Evolutionary conservation across 2,329 filamentous ascomycete species (phyloP).

Genomic region (Gaeumannomyces sp.): DNA sequence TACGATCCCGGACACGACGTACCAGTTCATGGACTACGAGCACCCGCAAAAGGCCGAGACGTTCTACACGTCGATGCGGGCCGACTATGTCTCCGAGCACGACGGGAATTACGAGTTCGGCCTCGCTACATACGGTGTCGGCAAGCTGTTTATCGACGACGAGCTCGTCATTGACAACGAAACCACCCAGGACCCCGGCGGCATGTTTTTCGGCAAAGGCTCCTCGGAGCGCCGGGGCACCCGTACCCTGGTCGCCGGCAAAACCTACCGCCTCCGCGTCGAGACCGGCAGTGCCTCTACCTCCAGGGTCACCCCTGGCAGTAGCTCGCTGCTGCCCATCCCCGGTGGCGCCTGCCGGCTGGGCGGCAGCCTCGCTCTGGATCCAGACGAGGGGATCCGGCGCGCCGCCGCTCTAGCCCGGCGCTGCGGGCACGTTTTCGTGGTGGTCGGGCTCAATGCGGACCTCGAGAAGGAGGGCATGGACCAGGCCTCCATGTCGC

Average conservation of each 20-base stretch:
- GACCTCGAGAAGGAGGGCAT: conserved; percentile 20
- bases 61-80: conserved; percentile 34
- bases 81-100: conserved; percentile 22
- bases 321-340: conserved; percentile 39
- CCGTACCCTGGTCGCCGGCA: conserved; percentile 21
- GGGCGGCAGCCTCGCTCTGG: conserved; percentile 12
- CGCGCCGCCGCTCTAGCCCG: conserved; percentile 31
- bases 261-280: conserved; percentile 24
- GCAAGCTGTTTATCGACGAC: conserved; percentile 28
- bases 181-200: conserved; percentile 24
- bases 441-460: conserved; percentile 54
- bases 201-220: conserved; percentile 25
- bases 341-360: conserved; percentile 31
- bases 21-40: conserved; percentile 45
- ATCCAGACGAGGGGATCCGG: conserved; percentile 10
- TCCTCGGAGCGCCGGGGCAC: conserved; percentile 26
- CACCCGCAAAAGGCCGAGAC: conserved; percentile 26
- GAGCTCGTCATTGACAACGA: conserved; percentile 29
- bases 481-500: conserved; percentile 16
- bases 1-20: conserved; percentile 30
- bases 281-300: conserved; percentile 16
- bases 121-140: conserved; percentile 25
- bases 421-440: conserved; percentile 50
- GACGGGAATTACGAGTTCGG: conserved; percentile 26
- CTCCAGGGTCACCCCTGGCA: conserved; percentile 7